phyloP scores from a whole-genome alignment of 1,284 basidiomycete species.

The Cystobasidium slooffiae region DNA sequence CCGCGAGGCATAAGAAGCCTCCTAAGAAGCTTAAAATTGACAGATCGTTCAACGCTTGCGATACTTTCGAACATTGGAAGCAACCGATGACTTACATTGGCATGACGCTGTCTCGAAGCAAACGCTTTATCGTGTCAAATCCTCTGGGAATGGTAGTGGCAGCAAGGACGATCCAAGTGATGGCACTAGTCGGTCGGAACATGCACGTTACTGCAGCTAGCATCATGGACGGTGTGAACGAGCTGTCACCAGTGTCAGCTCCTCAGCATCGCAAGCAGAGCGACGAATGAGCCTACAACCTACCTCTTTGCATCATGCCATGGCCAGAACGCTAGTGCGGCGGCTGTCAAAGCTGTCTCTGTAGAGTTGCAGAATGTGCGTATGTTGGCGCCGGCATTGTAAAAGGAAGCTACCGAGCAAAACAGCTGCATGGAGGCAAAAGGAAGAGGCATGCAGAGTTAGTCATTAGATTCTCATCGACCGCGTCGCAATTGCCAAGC shows the following conservation, averaged over 20 bases:
- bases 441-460: no score
- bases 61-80: no score
- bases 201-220: slow-evolving; percentile 77
- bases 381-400: slow-evolving; percentile 80
- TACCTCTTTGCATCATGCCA: no score
- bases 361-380: slow-evolving; percentile 91
- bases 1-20: slow-evolving; percentile 53
- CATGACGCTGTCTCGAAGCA: slow-evolving; percentile 6
- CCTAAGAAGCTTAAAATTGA: not conserved
- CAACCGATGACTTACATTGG: slow-evolving; percentile 33
- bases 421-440: slow-evolving; percentile 77
- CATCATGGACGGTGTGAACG: slow-evolving; percentile 58
- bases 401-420: slow-evolving; percentile 82
- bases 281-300: no score
- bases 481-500: no score
- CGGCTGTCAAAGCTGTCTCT: slow-evolving; percentile 81
- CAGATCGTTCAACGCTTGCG: no score
- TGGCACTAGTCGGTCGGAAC: slow-evolving; percentile 80
- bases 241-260: no score
- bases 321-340: slow-evolving; percentile 79
- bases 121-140: not conserved
- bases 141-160: slow-evolving; percentile 60
- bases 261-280: no score
- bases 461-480: no score
- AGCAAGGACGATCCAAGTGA: slow-evolving; percentile 80